Evolutionary conservation across 164 flowering plant species (phyloP).

Genomic region (Chloranthus sessilifolius): DNA sequence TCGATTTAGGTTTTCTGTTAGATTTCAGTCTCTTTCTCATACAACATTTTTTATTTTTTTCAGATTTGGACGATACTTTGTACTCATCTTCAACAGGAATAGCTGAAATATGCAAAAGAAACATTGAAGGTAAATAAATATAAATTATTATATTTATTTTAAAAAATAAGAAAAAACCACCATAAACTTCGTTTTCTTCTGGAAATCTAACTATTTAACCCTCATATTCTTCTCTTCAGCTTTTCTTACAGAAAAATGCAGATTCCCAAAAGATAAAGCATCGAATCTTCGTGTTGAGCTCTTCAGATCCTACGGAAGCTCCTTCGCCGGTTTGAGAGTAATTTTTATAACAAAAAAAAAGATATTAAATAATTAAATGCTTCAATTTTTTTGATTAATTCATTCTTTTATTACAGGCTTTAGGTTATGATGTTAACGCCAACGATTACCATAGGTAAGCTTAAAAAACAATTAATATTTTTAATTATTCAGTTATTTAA

Average conservation of each 20-base stretch:
- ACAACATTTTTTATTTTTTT: not conserved
- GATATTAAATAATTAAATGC: not conserved
- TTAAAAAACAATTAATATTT: not conserved
- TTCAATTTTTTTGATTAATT: not conserved
- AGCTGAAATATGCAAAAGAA: slow-evolving; percentile 45
- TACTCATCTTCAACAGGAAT: slow-evolving; percentile 61
- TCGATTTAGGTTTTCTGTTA: not conserved
- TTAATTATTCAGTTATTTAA: not conserved
- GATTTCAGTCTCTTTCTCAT: not conserved
- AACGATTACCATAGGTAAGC: slow-evolving; percentile 33
- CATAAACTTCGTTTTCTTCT: not conserved
- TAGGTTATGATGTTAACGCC: slow-evolving; percentile 28
- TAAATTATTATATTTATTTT: too few species aligned
- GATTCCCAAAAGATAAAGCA: slow-evolving; percentile 51
- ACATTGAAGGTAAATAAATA: slow-evolving; percentile 57
- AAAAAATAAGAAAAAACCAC: too few species aligned
- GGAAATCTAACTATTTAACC: too few species aligned
- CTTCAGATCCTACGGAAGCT: slow-evolving; percentile 77
- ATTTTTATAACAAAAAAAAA: slow-evolving; percentile 2
- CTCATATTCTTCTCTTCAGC: slow-evolving; percentile 30
- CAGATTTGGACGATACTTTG: slow-evolving; percentile 93
- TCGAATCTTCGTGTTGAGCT: slow-evolving; percentile 56
- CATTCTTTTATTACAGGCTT: slow-evolving; percentile 14
- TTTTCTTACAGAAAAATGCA: slow-evolving; percentile 66
- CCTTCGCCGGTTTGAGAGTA: slow-evolving; percentile 94